A percentile compares a stretch with the other conserved stretches of the same genome.
Evolutionary conservation across 306 rosid species (phyloP).

Genomic region (Cucumis melo): DNA sequence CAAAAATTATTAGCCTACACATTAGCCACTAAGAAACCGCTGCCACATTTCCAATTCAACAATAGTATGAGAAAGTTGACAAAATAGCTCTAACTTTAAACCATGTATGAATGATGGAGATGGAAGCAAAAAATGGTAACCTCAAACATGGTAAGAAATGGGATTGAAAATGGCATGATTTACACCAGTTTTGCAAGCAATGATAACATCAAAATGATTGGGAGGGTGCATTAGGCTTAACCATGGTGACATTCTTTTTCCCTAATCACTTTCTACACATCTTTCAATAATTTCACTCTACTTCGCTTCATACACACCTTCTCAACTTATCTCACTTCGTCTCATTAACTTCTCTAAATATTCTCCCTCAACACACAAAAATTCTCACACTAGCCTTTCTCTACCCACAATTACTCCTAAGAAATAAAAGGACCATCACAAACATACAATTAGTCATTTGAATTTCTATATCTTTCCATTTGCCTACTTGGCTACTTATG

Average conservation of each 20-base stretch:
- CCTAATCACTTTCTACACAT: no score
- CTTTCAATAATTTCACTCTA: neutral
- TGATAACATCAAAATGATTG: neutral
- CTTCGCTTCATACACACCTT: neutral
- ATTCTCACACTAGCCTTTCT: neutral
- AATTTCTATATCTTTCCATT: neutral
- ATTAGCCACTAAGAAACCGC: neutral
- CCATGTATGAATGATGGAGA: neutral
- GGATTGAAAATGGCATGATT: neutral
- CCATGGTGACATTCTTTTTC: neutral
- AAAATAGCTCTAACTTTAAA: neutral
- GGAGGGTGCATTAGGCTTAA: neutral
- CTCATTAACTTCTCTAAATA: neutral
- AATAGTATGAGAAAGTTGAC: neutral
- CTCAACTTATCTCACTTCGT: neutral
- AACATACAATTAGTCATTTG: neutral
- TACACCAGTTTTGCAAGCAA: neutral
- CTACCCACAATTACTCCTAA: neutral
- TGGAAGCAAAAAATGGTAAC: neutral
- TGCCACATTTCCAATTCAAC: neutral
- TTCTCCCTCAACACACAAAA: neutral
- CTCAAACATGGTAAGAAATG: neutral
- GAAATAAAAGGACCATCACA: neutral
- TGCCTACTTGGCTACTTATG: neutral
- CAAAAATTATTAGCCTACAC: neutral